phyloP scores from a whole-genome alignment of 495 filamentous ascomycete species.

The Aspergillus indologenus region DNA sequence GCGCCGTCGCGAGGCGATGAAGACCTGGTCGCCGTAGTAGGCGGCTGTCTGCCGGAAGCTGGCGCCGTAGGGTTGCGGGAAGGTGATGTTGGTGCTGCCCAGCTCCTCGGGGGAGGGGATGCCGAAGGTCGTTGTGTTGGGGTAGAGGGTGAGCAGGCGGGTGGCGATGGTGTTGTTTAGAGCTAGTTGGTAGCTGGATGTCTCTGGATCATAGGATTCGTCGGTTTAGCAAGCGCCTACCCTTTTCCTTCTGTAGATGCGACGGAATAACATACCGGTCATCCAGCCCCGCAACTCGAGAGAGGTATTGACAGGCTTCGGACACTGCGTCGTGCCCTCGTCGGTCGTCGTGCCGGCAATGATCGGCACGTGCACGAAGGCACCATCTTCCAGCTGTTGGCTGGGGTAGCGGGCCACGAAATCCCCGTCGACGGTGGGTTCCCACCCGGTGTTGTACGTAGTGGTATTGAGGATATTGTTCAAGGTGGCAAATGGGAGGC shows the following conservation, averaged over 20 bases:
- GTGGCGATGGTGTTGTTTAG: neutral
- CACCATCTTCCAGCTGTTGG: slow-evolving; percentile 26
- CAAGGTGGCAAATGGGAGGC: slow-evolving; percentile 28
- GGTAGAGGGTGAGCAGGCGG: neutral
- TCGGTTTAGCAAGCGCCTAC: no score
- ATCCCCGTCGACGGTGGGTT: slow-evolving; percentile 51
- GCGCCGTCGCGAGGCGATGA: no score
- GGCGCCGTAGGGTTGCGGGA: no score
- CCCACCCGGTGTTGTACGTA: slow-evolving; percentile 30
- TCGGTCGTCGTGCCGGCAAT: slow-evolving; percentile 50
- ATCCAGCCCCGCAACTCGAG: slow-evolving; percentile 32
- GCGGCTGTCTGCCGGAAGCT: no score
- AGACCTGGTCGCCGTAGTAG: no score
- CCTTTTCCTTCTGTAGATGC: no score
- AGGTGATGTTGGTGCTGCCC: no score
- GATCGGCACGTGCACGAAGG: slow-evolving; percentile 48
- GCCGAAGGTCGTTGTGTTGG: neutral
- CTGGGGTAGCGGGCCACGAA: slow-evolving; percentile 38
- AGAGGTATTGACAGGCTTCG: no score
- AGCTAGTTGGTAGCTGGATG: slow-evolving; percentile 13
- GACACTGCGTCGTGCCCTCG: slow-evolving; percentile 40
- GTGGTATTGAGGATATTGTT: slow-evolving; percentile 31
- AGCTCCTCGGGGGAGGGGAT: no score
- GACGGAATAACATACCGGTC: slow-evolving; percentile 4
- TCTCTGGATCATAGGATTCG: no score